A percentile compares a stretch with the other conserved stretches of the same genome.
phyloP scores from a whole-genome alignment of 1,139 yeast genomes.

The Ogataea hybrid region DNA sequence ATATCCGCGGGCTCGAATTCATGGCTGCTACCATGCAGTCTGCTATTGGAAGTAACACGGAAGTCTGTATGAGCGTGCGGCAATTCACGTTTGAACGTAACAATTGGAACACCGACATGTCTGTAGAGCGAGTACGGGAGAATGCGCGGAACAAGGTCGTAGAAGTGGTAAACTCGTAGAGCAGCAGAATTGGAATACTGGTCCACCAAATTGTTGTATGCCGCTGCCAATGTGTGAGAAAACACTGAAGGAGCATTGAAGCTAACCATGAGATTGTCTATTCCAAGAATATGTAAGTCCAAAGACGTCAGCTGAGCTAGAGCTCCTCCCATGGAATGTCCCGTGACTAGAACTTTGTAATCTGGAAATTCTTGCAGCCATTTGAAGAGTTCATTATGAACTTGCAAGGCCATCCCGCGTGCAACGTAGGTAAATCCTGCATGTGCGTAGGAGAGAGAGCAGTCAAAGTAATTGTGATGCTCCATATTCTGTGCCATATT shows the following conservation, averaged over 20 bases:
- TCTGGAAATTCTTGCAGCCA: constrained; percentile 40
- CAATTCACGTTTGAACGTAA: constrained; percentile 35
- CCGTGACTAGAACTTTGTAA: constrained; percentile 53
- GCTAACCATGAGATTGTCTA: constrained; percentile 51
- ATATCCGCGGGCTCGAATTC: constrained; percentile 1
- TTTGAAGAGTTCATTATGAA: constrained; percentile 13
- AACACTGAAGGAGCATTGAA: constrained; percentile 62
- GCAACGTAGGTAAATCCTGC: constrained; percentile 16
- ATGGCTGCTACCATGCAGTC: not conserved
- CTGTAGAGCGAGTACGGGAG: constrained; percentile 40
- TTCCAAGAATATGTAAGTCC: constrained; percentile 54
- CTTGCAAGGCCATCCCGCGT: constrained; percentile 8
- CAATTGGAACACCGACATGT: constrained; percentile 43
- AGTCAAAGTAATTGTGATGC: constrained; percentile 2
- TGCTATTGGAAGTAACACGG: not conserved
- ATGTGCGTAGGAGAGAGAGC: constrained; percentile 11
- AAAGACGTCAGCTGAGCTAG: constrained; percentile 58
- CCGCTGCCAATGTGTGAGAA: constrained; percentile 36
- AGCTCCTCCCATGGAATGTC: constrained; percentile 78
- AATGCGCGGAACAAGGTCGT: constrained; percentile 42
- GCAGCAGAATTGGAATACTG: constrained; percentile 31
- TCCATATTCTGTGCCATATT: constrained; percentile 3
- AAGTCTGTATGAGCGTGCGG: constrained; percentile 33
- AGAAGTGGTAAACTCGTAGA: constrained; percentile 41
- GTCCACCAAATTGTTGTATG: constrained; percentile 35